These are phyloP conservation scores for Lophium mytilinum DNA, from an alignment of 495 filamentous ascomycete species.

Conservation along the genomic window DNA sequence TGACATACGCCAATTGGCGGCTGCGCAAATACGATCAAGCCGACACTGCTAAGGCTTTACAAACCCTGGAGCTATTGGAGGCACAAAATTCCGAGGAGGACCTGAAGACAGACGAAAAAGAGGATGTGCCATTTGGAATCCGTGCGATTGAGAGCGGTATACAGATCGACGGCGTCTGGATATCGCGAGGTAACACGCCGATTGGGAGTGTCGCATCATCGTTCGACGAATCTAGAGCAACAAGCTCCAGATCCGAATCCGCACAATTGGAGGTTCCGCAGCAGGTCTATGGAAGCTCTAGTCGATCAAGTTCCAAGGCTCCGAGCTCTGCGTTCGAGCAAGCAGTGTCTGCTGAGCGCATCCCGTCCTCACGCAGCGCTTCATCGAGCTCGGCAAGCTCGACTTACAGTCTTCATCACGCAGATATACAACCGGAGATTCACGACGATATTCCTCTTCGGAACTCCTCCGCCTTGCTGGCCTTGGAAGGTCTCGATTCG, in stretches of 20 bases:
- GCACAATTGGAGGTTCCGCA: constrained; percentile 14
- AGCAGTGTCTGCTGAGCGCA: constrained; percentile 24
- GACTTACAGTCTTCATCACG: background rate
- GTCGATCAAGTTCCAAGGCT: constrained; percentile 12
- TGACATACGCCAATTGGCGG: constrained; percentile 55
- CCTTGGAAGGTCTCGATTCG: constrained; percentile 23
- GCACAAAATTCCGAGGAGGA: constrained; percentile 36
- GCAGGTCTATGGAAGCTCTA: constrained; percentile 13
- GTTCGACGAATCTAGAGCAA: constrained; percentile 4
- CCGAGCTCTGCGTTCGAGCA: constrained; percentile 23
- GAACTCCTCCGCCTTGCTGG: constrained; percentile 20
- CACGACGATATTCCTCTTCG: constrained; percentile 16
- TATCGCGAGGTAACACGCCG: constrained; percentile 59
- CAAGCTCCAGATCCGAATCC: constrained; percentile 8
- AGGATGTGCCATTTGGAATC: constrained; percentile 78
- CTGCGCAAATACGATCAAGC: constrained; percentile 56
- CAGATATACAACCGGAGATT: constrained; percentile 4
- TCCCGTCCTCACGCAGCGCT: constrained; percentile 9
- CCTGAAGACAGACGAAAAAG: constrained; percentile 33
- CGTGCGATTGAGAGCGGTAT: constrained; percentile 81
- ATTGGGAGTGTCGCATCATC: constrained; percentile 29
- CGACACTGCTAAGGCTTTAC: constrained; percentile 55
- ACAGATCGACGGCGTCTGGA: constrained; percentile 83
- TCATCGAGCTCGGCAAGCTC: constrained; percentile 11
- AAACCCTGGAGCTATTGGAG: constrained; percentile 43